Evolutionary conservation across 257 asterid genomes (phyloP), one percentile per base, ranked within the genome.

Genomic region (Ophiorrhiza pumila): DNA sequence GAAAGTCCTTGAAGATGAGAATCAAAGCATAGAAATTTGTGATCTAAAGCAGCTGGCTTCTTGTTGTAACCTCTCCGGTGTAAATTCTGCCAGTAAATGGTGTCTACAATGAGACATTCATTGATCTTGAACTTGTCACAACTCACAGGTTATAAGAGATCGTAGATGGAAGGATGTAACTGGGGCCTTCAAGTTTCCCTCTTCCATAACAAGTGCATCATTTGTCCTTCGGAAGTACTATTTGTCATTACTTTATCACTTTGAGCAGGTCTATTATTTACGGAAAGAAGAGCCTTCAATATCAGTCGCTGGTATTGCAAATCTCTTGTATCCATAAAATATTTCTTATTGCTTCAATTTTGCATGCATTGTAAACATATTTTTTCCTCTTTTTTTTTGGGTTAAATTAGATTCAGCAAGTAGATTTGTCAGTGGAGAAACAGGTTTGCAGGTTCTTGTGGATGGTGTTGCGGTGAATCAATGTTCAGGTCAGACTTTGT

Each of bases 201-300:
- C 92, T 66, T 85, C 95, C 43, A 82, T 90, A 69, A 92, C 96
- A 52, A 95, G 90, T 75, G 93, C 92, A 65, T 92, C 98, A 15
- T 89, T 92, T 74, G 89, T 89, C 67, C 82, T 95, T 57, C 84
- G 99, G 75, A 92, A 84, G 82, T 85, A 86, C 79, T 92, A 92
- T 78, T 86, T 89, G 31, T 92, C 97, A 2, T 69, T 80, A 87
- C 96, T 95, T 64, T 92, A 90, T 82, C 97, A 92, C 84, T 95
- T 95, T 64, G 98, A 95, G 89, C 98, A 92, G 87, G 98, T 85
- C 68, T 95, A 91, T 81, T 94, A 91, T 81, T 88, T 89, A 35
- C 85, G 93, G 76, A 94, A 85, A 85, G 90, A 87, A 82, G 85
- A 79, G 79, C 91, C 93, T 45, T 66, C 82, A 61, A 23, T 71